A percentile compares a stretch with the other conserved stretches of the same genome.
Conservation (phyloP, 495 filamentous ascomycete genomes). For the Neurospora sp. region DNA sequence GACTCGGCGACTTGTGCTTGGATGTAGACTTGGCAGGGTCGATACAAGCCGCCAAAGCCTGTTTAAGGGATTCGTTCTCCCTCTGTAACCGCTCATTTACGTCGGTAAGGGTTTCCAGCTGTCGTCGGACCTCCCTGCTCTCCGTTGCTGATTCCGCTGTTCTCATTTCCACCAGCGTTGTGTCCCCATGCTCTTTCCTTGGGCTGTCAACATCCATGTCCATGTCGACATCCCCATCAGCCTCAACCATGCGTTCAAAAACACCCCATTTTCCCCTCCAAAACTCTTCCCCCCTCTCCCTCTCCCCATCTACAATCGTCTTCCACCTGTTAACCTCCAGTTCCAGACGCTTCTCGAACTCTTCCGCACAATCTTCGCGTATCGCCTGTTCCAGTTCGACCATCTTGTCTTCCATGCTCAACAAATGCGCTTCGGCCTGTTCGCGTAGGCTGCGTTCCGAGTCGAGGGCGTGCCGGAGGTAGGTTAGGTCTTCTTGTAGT, state of each 20-base stretch:
- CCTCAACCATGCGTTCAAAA: conserved; percentile 42
- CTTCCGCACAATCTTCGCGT: conserved; percentile 78
- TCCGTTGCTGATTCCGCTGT: not conserved
- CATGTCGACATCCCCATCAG: conserved; percentile 36
- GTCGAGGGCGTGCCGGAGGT: conserved; percentile 51
- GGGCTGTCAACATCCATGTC: conserved; percentile 17
- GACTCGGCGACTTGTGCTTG: not conserved
- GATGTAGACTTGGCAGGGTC: not conserved
- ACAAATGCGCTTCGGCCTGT: conserved; percentile 48
- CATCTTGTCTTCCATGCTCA: conserved; percentile 55
- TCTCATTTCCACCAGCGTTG: not conserved
- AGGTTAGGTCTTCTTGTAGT: conserved; percentile 67
- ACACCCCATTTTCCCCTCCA: conserved; percentile 87
- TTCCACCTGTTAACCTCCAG: conserved; percentile 69
- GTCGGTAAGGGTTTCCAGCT: conserved; percentile 21
- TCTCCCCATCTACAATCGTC: conserved; percentile 59
- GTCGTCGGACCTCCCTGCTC: not conserved
- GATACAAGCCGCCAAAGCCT: conserved; percentile 28
- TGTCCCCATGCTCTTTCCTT: not conserved
- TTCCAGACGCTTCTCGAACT: conserved; percentile 72
- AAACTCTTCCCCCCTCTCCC: conserved; percentile 69
- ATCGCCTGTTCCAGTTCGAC: conserved; percentile 71
- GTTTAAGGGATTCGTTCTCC: conserved; percentile 39
- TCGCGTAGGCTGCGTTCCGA: conserved; percentile 45
- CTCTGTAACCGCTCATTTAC: conserved; percentile 51